Evolutionary conservation across 148 eudicot genomes (phyloP), one percentile per base, ranked within the genome.

Genomic region (Polygonum maritimum): DNA sequence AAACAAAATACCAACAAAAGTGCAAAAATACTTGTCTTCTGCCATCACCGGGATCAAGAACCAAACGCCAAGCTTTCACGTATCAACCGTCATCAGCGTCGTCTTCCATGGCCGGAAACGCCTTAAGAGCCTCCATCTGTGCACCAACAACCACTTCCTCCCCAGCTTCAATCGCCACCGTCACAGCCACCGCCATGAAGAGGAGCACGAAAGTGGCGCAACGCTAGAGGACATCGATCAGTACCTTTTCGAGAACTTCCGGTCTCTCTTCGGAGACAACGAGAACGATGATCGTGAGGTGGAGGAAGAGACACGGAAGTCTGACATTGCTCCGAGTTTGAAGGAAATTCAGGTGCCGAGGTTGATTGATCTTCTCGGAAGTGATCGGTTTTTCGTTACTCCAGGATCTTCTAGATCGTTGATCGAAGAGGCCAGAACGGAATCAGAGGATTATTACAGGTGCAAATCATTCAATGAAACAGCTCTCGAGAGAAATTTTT

Each of bases 331-430:
- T 14, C 54, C 19, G 38, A 40, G 69, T n/a, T 19, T 48, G 35
- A 47, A 72, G 44, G 90, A 84, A 7, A 80, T 84, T 0, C 85
- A 82, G 33, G 76, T 80, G 26, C 91, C 94, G 12, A 70, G 49
- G n/a, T 1, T 36, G 44, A 38, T 33, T 36, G 84, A 87, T 73
- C 87, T 87, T 9, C 47, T 76, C 51, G 82, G 86, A 57, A 78
- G 91, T 31, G 79, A 47, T 7, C 82, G 87, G 21, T 87, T 87
- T 80, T 90, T 88, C 18, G 74, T 83, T 21, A 60, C 83, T 7
- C 73, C 83, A 0, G 38, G 74, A 41, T 87, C 91, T 2, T 85
- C 92, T 0, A 26, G 92, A 12, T 89, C 93, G 5, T 69, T 86
- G 0, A 51, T 81, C 5, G 86, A 83, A 70, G 88, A 77, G 38